Evolutionary conservation across 2,329 filamentous ascomycete genomes (phyloP), one percentile per base, ranked within the genome.

Genomic region (Sporothrix pseudoabietina): DNA sequence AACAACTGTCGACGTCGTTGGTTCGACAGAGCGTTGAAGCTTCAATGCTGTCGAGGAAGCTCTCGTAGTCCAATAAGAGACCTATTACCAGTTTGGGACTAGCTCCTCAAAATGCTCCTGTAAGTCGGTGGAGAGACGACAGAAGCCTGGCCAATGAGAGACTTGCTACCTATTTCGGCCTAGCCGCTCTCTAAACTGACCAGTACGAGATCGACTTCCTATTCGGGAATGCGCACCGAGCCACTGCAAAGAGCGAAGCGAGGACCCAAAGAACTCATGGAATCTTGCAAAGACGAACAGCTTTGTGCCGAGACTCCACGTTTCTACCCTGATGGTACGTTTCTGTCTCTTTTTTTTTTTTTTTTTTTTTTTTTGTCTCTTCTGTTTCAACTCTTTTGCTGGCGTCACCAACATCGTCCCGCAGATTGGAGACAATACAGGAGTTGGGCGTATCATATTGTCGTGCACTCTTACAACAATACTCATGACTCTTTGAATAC

Each of bases 201-300:
- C 63, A 66, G 49, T 66, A 12, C 22, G 63, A 66, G 63, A 66
- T 66, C 22, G 41, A 49, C 8, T 66, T 30, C 63, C 63, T 66
- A 49, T 49, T 66, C 49, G 22, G 63, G 63, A 66, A n/a, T 44
- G 35, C 59, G 35, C n/a, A 26, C 59, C 14, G 30, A 49, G 8
- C 12, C 12, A 44, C 41, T 44, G 41, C 12, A 44, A 5, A 8
- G 35, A 8, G 26, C 26, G 26, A 26, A 26, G 26, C 26, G 26
- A 26, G 26, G 26, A 26, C 2, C 26, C 26, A 26, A 26, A 26
- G 26, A 2, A 26, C 26, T 26, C 35, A 35, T 2, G n/a, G 47
- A n/a, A 16, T 12, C 14, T 52, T 19, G 16, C 35, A 35, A 35
- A 4, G 35, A 35, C 26, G 35, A 35, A 35, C 35, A 35, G 47